phyloP scores from a whole-genome alignment of 1,284 basidiomycete species.

The Meira miltonrushii region DNA sequence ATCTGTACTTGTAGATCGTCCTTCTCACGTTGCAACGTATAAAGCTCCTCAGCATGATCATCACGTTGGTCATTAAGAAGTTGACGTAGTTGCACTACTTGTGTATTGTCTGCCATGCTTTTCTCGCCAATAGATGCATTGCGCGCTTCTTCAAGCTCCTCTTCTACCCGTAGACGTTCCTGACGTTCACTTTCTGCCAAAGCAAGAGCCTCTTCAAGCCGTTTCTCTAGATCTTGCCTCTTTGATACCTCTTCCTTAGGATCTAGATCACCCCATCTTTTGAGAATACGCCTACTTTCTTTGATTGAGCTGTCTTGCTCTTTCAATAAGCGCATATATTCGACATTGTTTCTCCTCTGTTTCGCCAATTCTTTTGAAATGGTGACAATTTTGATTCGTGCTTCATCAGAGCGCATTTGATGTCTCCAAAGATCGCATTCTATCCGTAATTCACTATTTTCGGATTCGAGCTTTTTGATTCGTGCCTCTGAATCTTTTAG shows the following conservation, averaged over 20 bases:
- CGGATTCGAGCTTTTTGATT: conserved; percentile 44
- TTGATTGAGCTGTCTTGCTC: conserved; percentile 43
- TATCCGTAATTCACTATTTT: conserved; percentile 49
- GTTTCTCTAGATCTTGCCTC: conserved; percentile 8
- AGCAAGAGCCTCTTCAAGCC: conserved; percentile 1
- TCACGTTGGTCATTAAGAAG: conserved; percentile 30
- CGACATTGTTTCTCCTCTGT: not conserved
- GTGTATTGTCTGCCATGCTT: conserved; percentile 7
- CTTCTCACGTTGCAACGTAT: conserved; percentile 28
- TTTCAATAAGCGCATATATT: conserved; percentile 30
- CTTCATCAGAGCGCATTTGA: conserved; percentile 44
- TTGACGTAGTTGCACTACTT: conserved; percentile 23
- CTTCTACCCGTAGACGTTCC: conserved; percentile 36
- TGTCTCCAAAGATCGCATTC: conserved; percentile 47
- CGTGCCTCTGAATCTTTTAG: conserved; percentile 46
- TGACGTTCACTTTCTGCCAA: conserved; percentile 23
- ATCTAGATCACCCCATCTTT: conserved; percentile 9
- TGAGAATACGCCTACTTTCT: conserved; percentile 7
- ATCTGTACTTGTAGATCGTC: conserved; percentile 24
- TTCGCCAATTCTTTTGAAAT: conserved; percentile 33
- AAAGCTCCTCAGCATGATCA: conserved; percentile 36
- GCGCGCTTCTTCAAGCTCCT: conserved; percentile 20
- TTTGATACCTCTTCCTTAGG: conserved; percentile 10
- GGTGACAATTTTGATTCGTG: conserved; percentile 38
- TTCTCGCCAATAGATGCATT: not conserved